Evolutionary conservation across 495 filamentous ascomycete genomes (phyloP).

Genomic region (Talaromyces ruber): DNA sequence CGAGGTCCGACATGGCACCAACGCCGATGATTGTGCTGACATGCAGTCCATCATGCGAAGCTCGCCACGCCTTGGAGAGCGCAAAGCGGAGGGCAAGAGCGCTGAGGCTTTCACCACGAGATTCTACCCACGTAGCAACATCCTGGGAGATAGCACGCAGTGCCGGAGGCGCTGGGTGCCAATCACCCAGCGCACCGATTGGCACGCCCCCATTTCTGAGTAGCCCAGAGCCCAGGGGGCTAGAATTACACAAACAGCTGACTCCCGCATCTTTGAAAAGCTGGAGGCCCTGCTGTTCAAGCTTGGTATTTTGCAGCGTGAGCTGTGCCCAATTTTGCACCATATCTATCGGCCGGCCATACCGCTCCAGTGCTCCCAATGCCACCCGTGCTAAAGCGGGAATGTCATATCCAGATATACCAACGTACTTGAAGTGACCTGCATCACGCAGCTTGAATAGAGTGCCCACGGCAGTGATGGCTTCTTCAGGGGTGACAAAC

Average conservation of each 20-base stretch:
- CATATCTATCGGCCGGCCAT: constrained; percentile 70
- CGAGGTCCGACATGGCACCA: constrained; percentile 6
- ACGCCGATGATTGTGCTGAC: constrained; percentile 9
- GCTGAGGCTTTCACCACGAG: constrained; percentile 55
- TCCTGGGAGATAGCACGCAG: constrained; percentile 45
- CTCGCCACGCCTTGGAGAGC: constrained; percentile 16
- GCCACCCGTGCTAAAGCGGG: constrained; percentile 54
- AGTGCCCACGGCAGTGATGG: constrained; percentile 46
- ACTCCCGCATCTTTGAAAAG: constrained; percentile 58
- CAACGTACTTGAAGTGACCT: constrained; percentile 63
- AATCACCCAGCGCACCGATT: constrained; percentile 60
- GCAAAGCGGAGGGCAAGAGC: constrained; percentile 66
- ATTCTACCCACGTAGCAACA: constrained; percentile 44
- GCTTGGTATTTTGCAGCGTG: constrained; percentile 67
- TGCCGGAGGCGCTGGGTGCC: constrained; percentile 64
- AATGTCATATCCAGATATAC: constrained; percentile 76
- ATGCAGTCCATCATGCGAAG: neutral
- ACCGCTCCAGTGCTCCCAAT: constrained; percentile 51
- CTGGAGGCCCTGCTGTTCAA: constrained; percentile 41
- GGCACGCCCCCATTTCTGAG: constrained; percentile 63
- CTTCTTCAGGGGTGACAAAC: constrained; percentile 46
- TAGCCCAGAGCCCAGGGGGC: constrained; percentile 71
- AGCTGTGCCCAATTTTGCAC: constrained; percentile 79
- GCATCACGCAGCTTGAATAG: constrained; percentile 58
- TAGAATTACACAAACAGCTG: constrained; percentile 70